Base-by-base conservation (phyloP, 192 early-diverging fungal species). In the Nowakowskiella sp. region DNA sequence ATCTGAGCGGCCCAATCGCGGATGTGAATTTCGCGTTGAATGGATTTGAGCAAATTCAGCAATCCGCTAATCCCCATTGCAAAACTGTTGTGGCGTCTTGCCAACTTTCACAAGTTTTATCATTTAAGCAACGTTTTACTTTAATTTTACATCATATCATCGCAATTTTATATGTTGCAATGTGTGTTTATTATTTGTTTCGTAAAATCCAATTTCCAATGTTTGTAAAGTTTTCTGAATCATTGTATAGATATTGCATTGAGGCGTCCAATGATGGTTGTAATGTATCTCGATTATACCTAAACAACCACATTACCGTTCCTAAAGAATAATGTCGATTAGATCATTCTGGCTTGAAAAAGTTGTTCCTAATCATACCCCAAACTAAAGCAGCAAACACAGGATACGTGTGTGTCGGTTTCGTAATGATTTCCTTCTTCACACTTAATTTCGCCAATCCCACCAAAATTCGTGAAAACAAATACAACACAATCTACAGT, bases 181-280 rank as follows among this genome's bases (percentile, higher is more conserved):
- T 19, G 31, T 42, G 19, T 45, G 42, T 27, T 49, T 44, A 61
- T 45, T 76, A 86, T 73, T 86, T 86, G 72, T 90, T 90, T 53
- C 87, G 86, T 86, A 86, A 90, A 47, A 90, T 63, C 50, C 85
- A 77, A 52, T 76, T 88, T 58, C 72, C 76, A 22, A 88, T 71
- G 44, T 84, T 81, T 32, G 69, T 65, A 84, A 87, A 92, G 46
- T 67, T 64, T 67, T 88, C 80, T 6, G 88, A 92, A 58, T 96
- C 93, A 31, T 84, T 78, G 68, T 96, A 96, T 23, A 96, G 72
- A 54, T 96, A 96, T 50, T 86, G 83, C 94, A 97, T 97, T 21
- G 90, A 93, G 32, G 85, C 77, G 68, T 86, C 85, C 29, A 97
- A 75, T n/a, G 89, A 91, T 21, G 87, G 78, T 67, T 95, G 92